phyloP scores from a whole-genome alignment of 371 early-diverging fungal genomes.

The Apophysomyces elegans region DNA sequence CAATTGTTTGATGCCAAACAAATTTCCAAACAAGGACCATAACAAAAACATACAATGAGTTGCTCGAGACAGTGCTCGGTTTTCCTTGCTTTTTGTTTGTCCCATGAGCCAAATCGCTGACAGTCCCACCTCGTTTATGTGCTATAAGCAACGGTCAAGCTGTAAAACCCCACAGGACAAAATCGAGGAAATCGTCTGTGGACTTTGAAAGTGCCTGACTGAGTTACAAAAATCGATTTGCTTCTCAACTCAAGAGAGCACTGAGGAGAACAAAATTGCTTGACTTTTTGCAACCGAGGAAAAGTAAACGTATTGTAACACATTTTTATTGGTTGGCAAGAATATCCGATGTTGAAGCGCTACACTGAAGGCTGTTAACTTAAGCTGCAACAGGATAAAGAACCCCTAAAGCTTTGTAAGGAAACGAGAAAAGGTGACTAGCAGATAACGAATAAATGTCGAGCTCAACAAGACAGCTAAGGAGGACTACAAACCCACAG shows the following conservation, averaged over 20 bases:
- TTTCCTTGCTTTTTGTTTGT: slow-evolving; percentile 64
- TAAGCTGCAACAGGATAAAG: too few relatives aligned
- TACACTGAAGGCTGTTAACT: not conserved
- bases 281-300: too few relatives aligned
- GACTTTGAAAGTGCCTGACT: not conserved
- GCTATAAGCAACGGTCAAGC: not conserved
- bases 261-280: too few relatives aligned
- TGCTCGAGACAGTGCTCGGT: slow-evolving; percentile 51
- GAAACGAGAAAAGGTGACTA: too few relatives aligned
- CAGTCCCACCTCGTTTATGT: not conserved
- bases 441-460: too few relatives aligned
- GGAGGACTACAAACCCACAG: too few relatives aligned
- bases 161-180: not conserved
- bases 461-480: too few relatives aligned
- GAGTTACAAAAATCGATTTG: too few relatives aligned
- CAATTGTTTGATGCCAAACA: not conserved
- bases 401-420: too few relatives aligned
- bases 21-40: not conserved
- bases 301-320: not conserved
- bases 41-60: slow-evolving; percentile 54
- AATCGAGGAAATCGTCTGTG: not conserved
- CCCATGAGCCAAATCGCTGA: slow-evolving; percentile 47
- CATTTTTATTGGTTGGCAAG: not conserved
- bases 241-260: too few relatives aligned
- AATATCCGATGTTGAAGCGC: not conserved